Evolutionary conservation across 1,284 basidiomycete genomes (phyloP), one percentile per base, ranked within the genome.

Genomic region (Malassezia cuniculi): DNA sequence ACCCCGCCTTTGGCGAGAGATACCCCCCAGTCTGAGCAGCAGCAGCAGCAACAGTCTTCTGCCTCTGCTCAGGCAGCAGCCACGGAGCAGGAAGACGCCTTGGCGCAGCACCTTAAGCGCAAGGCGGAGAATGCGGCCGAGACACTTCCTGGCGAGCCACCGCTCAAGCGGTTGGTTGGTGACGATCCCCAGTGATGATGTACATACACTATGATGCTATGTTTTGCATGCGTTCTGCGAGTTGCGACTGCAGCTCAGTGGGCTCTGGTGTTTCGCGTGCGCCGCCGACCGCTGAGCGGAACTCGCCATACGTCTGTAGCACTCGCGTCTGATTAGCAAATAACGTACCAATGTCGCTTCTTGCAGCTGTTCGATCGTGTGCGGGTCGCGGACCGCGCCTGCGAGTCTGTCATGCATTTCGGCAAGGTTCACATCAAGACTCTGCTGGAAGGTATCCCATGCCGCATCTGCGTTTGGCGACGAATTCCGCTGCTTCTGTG

Each of bases 381-480:
- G 7, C 22, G 22, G 11, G 22, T 24, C 22, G 7, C 11, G 7
- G 7, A 45, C 25, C 18, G 39, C 39, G 15, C 25, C 6, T 1
- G n/a, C 16, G 2, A 39, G n/a, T 15, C 39, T 39, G 1, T 25
- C 32, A 7, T 16, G 20, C 11, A 25, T 22, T 8, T 35, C 27
- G 30, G 24, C 42, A 18, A 29, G 12, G 24, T 45, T 45, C 16
- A 38, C 42, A n/a, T 26, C 42, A 11, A 45, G 11, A 20, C 42
- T 39, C 17, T 45, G 42, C 15, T 35, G 36, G n/a, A 45, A 45
- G 8, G 36, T 35, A 6, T 15, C 11, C 27, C 21, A 39, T 8
- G 37, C 42, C 10, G 27, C 36, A 7, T n/a, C 2, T 6, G 37
- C 42, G 14, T 36, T 45, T 25, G 16, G 12, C 7, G 14, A 5